Evolutionary conservation across 1,284 basidiomycete species (phyloP).

Genomic region (Ustilago hordei): DNA sequence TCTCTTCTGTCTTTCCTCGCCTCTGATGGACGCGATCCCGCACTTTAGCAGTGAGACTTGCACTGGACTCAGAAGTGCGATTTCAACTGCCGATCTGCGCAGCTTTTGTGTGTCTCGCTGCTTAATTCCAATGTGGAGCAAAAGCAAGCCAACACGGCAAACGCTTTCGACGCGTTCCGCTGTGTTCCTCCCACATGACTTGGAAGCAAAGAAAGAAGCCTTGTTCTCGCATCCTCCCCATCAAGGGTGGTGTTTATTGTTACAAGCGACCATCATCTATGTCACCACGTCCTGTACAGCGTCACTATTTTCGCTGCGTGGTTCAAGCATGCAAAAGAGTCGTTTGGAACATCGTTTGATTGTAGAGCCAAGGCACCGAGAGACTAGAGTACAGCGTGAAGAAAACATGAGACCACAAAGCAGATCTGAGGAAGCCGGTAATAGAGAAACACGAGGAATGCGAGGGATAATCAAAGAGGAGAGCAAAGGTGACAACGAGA

Average conservation of each 20-base stretch:
- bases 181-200: background rate
- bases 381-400: conserved; percentile 10
- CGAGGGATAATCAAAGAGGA: background rate
- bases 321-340: background rate
- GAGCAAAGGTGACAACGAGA: background rate
- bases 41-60: background rate
- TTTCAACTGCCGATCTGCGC: conserved; percentile 21
- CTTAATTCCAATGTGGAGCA: conserved; percentile 23
- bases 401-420: conserved; percentile 8
- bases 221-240: background rate
- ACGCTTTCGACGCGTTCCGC: conserved; percentile 5
- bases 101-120: conserved; percentile 2
- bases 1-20: background rate
- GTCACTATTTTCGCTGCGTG: no score
- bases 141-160: background rate
- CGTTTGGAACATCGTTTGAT: background rate
- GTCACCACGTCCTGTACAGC: no score
- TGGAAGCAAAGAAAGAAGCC: background rate
- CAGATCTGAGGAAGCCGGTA: background rate
- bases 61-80: background rate
- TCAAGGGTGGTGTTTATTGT: no score
- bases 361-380: background rate
- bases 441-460: background rate
- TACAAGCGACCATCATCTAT: no score
- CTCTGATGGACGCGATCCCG: conserved; percentile 1